Evolutionary conservation across 2,329 filamentous ascomycete genomes (phyloP), one percentile per base, ranked within the genome.

Genomic region (Colletotrichum tropicale): DNA sequence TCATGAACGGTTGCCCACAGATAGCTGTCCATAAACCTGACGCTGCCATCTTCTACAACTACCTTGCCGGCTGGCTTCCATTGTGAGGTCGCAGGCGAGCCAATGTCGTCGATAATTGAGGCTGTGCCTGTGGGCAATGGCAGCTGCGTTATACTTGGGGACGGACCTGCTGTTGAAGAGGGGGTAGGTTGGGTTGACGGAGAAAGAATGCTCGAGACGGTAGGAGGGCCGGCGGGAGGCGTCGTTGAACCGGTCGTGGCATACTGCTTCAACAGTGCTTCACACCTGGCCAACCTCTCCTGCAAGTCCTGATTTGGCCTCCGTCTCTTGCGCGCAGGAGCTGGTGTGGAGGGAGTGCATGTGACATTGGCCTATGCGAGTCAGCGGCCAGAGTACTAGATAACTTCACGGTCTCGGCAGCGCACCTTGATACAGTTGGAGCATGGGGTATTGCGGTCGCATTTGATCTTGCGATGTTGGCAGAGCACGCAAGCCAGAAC

Each of bases 401-500:
- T 26, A 73, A 26, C 24, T 38, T 67, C 61, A 32, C n/a, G 38
- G 21, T 16, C 60, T 66, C 82, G 79, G 15, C 65, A 66, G 81
- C 83, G 76, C 78, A 92, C 90, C 87, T 92, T 92, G 80, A 89
- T 83, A 78, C 90, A 92, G 78, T 92, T 92, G 74, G 90, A 88
- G 79, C 90, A 92, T 6, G 90, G 91, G 55, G 88, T 90, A 56
- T 87, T 88, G 76, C 90, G 87, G 79, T 92, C 90, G 82, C 91
- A 92, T 81, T 91, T 91, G 83, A 92, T 92, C 83, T 92, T 92
- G 79, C 91, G 88, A 80, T 90, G 89, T 80, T 92, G 90, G 80
- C 90, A 92, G 48, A 91, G 84, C 24, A 90, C 88, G 78, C 90
- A 91, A 24, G 89, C 89, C 73, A 91, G 83, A 62, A 90, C 86